Evolutionary conservation across 208 protist genomes (phyloP), one percentile per base, ranked within the genome.

Genomic region (Wallacemonas sp.): DNA sequence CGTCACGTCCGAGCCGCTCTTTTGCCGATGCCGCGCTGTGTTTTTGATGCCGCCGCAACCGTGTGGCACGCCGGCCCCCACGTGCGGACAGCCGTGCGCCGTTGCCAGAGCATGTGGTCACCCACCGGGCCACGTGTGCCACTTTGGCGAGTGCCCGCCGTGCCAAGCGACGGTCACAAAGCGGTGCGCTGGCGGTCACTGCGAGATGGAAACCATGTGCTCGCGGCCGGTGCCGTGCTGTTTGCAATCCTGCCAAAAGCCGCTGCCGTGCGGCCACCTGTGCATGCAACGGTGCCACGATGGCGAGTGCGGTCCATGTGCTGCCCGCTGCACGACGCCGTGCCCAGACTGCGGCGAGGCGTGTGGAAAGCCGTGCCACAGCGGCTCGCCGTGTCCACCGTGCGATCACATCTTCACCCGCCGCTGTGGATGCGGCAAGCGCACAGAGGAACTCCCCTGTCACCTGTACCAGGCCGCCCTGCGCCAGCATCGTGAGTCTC

Each of bases 101-200:
- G 26, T 76, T 12, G 12, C 34, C 34, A 61, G 46, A 9, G 41
- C 78, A 4, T 94, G 88, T 43, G 76, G 72, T 1, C 88, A 94
- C 66, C 56, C 49, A 16, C 57, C 64, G 9, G 47, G 30, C 11
- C 85, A 92, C 56, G 43, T n/a, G n/a, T 94, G 88, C 58, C 88
- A 94, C 72, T 88, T 78, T 56, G 88, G 82, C 39, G 77, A 84
- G 26, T 94, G 88, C 63, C 81, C 84, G 19, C 76, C 80, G 26
- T 94, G 88, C 60, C 30, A 58, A 29, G 52, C 30, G 30, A 58
- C 52, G 39, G 83, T 92, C 19, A n/a, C 48, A 41, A 63, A 68
- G 39, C 33, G 34, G 30, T 92, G 85, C 67, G 70, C 70, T 0
- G 75, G 88, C 9, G 80, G 80, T 33, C 80, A 90, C 66, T 61